These are phyloP conservation scores for Tetradesmus lagerheimii DNA, from an alignment of 139 green algal genomes.

Conservation along the genomic window DNA sequence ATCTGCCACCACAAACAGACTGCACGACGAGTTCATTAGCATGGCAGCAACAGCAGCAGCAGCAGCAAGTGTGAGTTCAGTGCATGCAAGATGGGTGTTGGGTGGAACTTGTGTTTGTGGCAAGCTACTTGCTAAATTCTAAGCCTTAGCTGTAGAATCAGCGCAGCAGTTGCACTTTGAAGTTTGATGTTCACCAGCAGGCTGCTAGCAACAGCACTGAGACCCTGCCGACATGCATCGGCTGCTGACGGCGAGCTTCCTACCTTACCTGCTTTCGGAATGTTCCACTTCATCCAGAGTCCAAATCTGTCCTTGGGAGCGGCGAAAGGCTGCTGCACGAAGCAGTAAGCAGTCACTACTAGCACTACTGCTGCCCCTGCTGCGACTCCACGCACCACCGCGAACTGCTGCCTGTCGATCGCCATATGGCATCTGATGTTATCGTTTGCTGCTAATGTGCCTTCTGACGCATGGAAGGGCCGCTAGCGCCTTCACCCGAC, in stretches of 20 bases:
- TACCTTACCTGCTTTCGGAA: not conserved
- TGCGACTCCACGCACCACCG: not conserved
- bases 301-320: not conserved
- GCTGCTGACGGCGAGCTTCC: not conserved
- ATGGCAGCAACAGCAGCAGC: not conserved
- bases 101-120: too few relatives aligned
- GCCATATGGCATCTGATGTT: not conserved
- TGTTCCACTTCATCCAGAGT: not conserved
- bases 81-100: too few relatives aligned
- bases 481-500: too few relatives aligned
- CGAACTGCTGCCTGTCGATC: not conserved
- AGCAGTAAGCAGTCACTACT: not conserved
- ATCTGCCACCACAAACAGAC: not conserved
- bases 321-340: not conserved
- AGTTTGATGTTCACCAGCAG: too few relatives aligned
- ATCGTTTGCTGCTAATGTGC: too few relatives aligned
- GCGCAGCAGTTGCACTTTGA: too few relatives aligned
- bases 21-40: not conserved
- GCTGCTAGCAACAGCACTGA: not conserved
- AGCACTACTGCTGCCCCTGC: not conserved
- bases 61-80: too few relatives aligned
- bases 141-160: too few relatives aligned
- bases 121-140: too few relatives aligned
- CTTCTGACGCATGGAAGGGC: too few relatives aligned
- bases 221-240: not conserved